phyloP scores from a whole-genome alignment of 2,329 filamentous ascomycete species.

The Exophiala sp. region DNA sequence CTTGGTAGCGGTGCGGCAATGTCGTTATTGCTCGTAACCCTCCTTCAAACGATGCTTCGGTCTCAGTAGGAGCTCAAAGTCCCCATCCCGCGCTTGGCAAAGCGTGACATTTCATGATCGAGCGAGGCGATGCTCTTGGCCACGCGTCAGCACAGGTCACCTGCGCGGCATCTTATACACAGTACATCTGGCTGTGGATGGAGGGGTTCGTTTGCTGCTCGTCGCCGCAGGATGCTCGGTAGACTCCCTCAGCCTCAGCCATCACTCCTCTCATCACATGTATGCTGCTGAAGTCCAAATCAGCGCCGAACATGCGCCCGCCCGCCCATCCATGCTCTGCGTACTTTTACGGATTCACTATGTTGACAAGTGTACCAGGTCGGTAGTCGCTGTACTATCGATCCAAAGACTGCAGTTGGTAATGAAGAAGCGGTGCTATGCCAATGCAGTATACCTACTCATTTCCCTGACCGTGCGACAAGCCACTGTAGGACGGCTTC shows the following conservation, averaged over 20 bases:
- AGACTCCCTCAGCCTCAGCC: too few species aligned
- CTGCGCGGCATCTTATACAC: neutral
- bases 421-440: neutral
- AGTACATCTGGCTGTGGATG: too few species aligned
- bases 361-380: neutral
- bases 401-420: neutral
- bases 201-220: too few species aligned
- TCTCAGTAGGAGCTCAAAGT: neutral
- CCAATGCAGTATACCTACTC: constrained; percentile 30
- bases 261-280: too few species aligned
- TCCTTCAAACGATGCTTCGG: neutral
- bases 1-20: too few species aligned
- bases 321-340: neutral
- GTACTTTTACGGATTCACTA: constrained; percentile 2
- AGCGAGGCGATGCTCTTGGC: constrained; percentile 2
- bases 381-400: neutral
- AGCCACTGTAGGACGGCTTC: constrained; percentile 96
- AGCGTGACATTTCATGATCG: neutral
- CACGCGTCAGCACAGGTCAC: neutral
- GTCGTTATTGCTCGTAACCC: too few species aligned
- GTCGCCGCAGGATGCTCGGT: neutral
- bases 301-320: too few species aligned
- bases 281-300: too few species aligned
- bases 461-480: constrained; percentile 79
- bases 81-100: neutral